Evolutionary conservation across 2,329 filamentous ascomycete species (phyloP).

Genomic region (Fusarium luffae): DNA sequence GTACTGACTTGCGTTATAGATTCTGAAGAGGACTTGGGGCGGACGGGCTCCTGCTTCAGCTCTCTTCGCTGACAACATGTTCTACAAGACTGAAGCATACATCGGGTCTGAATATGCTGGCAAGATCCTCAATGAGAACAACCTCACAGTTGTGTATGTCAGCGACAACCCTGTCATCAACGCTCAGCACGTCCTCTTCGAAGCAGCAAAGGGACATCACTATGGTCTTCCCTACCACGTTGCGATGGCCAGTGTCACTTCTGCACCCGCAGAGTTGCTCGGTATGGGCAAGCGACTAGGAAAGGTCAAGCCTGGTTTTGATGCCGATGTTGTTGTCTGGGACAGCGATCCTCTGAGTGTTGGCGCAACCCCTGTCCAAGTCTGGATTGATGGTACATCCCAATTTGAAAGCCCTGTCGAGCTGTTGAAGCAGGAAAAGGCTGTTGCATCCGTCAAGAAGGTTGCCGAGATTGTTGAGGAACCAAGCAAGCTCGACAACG

Average conservation of each 20-base stretch:
- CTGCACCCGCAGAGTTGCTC: constrained; percentile 67
- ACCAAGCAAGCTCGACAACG: constrained; percentile 51
- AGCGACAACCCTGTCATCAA: constrained; percentile 77
- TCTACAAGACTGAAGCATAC: constrained; percentile 76
- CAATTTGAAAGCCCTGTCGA: constrained; percentile 65
- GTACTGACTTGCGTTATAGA: constrained; percentile 47
- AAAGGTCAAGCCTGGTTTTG: constrained; percentile 70
- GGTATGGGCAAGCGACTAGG: constrained; percentile 68
- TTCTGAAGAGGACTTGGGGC: constrained; percentile 67
- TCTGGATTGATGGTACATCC: constrained; percentile 71
- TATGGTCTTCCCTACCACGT: constrained; percentile 71
- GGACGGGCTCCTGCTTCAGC: constrained; percentile 65
- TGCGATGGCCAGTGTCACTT: constrained; percentile 68
- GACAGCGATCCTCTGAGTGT: constrained; percentile 71
- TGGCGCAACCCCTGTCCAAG: constrained; percentile 68
- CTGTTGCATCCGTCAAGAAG: constrained; percentile 53
- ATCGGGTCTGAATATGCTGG: constrained; percentile 73
- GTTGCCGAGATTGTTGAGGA: constrained; percentile 58
- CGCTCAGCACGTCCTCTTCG: constrained; percentile 75
- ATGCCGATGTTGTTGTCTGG: constrained; percentile 72
- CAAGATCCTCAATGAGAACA: constrained; percentile 72
- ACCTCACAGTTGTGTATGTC: constrained; percentile 74
- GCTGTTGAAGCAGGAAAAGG: constrained; percentile 60
- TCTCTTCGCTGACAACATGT: constrained; percentile 79
- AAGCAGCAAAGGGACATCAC: constrained; percentile 68